Conservation (phyloP, 2,329 filamentous ascomycete species). For the Ophiocordyceps camponoti-saundersi region DNA sequence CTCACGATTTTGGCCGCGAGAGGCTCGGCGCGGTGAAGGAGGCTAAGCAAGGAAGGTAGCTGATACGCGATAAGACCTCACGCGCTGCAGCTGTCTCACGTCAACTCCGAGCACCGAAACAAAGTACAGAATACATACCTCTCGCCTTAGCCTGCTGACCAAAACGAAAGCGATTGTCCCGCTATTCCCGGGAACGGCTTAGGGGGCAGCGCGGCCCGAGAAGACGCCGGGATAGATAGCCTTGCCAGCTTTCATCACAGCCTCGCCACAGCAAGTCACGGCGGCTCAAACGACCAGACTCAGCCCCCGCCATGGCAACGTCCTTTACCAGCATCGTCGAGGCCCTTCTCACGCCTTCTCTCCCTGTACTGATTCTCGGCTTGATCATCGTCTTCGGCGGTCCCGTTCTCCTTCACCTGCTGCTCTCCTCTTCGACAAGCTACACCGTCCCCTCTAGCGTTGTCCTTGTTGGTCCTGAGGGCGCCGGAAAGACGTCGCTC, state of each 20-base stretch:
- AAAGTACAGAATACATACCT: background rate
- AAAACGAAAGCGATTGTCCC: background rate
- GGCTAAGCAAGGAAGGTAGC: too few relatives aligned
- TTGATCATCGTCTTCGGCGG: constrained; percentile 52
- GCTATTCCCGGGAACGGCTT: background rate
- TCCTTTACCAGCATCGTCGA: constrained; percentile 26
- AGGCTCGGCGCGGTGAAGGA: too few relatives aligned
- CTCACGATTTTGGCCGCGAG: too few relatives aligned
- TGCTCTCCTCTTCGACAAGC: constrained; percentile 49
- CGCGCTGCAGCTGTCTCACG: too few relatives aligned
- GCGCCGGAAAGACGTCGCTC: constrained; percentile 73
- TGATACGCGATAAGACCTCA: too few relatives aligned
- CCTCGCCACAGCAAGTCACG: too few relatives aligned
- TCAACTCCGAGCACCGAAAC: too few relatives aligned
- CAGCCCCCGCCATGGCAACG: background rate
- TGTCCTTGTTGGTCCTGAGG: constrained; percentile 64
- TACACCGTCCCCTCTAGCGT: constrained; percentile 59
- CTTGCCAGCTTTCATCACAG: too few relatives aligned
- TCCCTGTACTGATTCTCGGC: constrained; percentile 48
- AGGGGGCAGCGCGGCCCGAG: background rate
- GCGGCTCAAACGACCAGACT: too few relatives aligned
- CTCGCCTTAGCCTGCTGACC: background rate
- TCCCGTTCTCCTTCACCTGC: constrained; percentile 61
- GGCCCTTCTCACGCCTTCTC: constrained; percentile 41
- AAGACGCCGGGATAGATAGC: background rate